Evolutionary conservation across 2,329 filamentous ascomycete species (phyloP), one percentile per base, ranked within the genome.

Genomic region (Nigrospora sphaerica): DNA sequence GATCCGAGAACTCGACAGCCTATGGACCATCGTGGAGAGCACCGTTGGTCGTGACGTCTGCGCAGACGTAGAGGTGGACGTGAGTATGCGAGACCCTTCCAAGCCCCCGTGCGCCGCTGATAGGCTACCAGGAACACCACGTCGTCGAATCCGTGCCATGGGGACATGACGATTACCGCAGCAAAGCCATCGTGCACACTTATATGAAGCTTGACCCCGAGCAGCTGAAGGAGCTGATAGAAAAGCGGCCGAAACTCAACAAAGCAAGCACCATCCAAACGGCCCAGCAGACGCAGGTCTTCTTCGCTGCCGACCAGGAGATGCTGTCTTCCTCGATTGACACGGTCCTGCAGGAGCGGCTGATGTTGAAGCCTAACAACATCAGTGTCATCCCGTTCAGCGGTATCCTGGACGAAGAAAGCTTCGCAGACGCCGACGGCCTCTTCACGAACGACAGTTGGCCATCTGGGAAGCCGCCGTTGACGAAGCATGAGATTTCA

Each of bases 221-320:
- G 12, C 65, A 75, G 46, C 64, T 80, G n/a, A 66, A 75, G 51
- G 62, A 71, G 49, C 67, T 77, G 46, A 66, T 78, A 38, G 65
- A 71, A 28, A 67, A 71, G 45, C 67, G 68, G 16, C 71, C 72
- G 54, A 66, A 62, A 45, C 75, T 72, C 38, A 69, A 70, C 18
- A 71, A 69, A 41, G 61, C 60, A 31, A 68, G 69, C 11, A 67
- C 77, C 10, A 65, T 77, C 12, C 53, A 57, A 6, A 68, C 70
- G 45, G 63, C 74, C 4, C 65, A 62, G 6, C 52, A 65, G 4
- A 62, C 62, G 12, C 67, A 70, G 17, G 67, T 68, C 3, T 61
- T 62, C 37, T 72, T 78, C 41, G 66, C 64, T 11, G 63, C 65
- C 33, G 73, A 62, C 23, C 50, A 50, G n/a, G 61, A 62, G 52